Percentiles rank a stretch among this genome's conserved stretches.
Conservation (phyloP, 2,329 filamentous ascomycete species). For the Ophiostoma ulmi region DNA sequence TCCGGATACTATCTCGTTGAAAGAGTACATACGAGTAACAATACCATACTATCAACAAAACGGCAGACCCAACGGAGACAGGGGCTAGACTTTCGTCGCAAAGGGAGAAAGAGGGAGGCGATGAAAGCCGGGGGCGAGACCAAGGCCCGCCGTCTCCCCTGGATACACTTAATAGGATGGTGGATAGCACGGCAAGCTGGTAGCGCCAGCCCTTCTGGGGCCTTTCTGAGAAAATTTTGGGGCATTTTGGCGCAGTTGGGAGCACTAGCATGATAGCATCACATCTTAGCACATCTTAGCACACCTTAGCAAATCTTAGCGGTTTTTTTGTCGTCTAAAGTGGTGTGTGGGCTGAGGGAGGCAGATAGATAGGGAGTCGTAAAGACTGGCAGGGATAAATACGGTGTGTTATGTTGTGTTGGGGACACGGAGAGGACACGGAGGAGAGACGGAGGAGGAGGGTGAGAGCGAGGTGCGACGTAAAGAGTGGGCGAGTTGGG, state of each 20-base stretch:
- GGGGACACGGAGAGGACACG: neutral
- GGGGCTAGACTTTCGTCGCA: neutral
- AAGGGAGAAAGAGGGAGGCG: neutral
- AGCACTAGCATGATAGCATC: constrained; percentile 2
- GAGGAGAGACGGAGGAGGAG: neutral
- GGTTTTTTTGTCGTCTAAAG: constrained; percentile 4
- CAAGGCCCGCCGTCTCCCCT: constrained; percentile 6
- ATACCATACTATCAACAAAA: neutral
- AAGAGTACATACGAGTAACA: neutral
- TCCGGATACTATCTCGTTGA: neutral
- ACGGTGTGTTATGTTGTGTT: neutral
- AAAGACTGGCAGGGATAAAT: constrained; percentile 7
- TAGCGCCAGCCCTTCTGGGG: neutral
- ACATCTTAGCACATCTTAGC: neutral
- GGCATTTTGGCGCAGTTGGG: neutral
- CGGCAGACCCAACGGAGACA: neutral
- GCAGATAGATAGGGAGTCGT: neutral
- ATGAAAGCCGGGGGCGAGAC: neutral
- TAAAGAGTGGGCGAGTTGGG: neutral
- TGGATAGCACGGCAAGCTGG: constrained; percentile 11
- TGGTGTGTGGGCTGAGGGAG: constrained; percentile 12
- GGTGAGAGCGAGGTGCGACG: neutral
- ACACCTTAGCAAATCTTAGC: constrained; percentile 3
- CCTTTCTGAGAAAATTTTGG: neutral
- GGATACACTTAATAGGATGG: constrained; percentile 7